Base-by-base conservation (phyloP, 2,329 filamentous ascomycete species). In the Pseudopyricularia javanii region DNA sequence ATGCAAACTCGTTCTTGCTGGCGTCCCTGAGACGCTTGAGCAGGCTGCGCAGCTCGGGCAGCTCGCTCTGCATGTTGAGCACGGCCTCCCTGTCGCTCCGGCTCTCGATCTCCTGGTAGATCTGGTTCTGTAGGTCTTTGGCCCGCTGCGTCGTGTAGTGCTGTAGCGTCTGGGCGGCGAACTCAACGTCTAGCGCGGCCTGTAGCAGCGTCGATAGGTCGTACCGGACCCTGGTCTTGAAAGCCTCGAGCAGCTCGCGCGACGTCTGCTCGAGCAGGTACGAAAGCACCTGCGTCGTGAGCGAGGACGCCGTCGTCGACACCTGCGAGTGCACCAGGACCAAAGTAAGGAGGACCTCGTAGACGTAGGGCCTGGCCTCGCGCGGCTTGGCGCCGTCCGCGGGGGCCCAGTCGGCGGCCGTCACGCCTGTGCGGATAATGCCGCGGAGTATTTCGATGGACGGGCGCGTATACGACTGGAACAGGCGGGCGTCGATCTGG, bases 171-270 rank as follows among this genome's bases (percentile, higher is more conserved):
- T 98, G 93, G 1, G 91, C 88, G 54, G 97, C 84, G 64, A 98
- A 97, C 68, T 98, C 93, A 1, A 96, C 91, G 63, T 98, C 93
- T 1, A 98, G 80, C 0, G 93, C 98, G 1, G 94, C 94, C 69
- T 98, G 94, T 84, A 97, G 95, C 50, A 98, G 79, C 7, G 87
- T 85, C 5, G 85, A 75, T 0, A 98, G 81, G 1, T 82, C 78
- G 69, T 93, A 97, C 20, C 74, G 74, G 4, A 74, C 67, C 7
- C 85, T 82, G 34, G 66, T 78, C 74, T 71, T 73, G 74, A 97
- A 95, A 0, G 88, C 84, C 28, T 85, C 79, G 15, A 96, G 82
- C n/a, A 97, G 82, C 56, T 90, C 83, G 6, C 78, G 72, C 11
- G 86, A 91, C 11, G 86, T 79, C 62, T 90, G 82, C 64, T 95